phyloP scores from a whole-genome alignment of 2,329 filamentous ascomycete species.

The Zopfia rhizophila region DNA sequence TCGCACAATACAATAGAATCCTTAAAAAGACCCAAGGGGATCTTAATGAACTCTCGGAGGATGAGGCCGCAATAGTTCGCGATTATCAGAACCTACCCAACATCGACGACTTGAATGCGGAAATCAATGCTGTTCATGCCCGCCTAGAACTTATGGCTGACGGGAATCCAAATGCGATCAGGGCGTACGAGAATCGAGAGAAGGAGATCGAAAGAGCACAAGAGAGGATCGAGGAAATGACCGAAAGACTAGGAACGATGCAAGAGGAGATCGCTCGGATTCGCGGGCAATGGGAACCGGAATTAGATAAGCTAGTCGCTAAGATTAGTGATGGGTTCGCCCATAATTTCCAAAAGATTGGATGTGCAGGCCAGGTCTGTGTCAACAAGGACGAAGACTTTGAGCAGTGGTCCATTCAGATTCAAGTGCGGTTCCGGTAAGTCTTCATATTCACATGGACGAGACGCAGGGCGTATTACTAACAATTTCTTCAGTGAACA shows the following conservation, averaged over 20 bases:
- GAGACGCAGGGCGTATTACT: slow-evolving; percentile 7
- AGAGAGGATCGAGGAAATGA: slow-evolving; percentile 66
- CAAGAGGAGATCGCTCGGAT: slow-evolving; percentile 71
- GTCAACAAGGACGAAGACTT: slow-evolving; percentile 93
- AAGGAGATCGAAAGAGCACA: slow-evolving; percentile 74
- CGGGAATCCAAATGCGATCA: slow-evolving; percentile 78
- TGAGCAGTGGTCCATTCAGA: slow-evolving; percentile 91
- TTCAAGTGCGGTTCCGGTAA: slow-evolving; percentile 93
- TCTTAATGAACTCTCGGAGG: slow-evolving; percentile 32
- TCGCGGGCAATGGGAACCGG: slow-evolving; percentile 81
- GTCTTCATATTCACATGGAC: slow-evolving; percentile 35
- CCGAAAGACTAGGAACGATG: slow-evolving; percentile 65
- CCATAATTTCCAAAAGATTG: slow-evolving; percentile 93
- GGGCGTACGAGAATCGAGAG: slow-evolving; percentile 68
- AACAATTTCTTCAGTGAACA: slow-evolving; percentile 57
- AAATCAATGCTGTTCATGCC: slow-evolving; percentile 78
- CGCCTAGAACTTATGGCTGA: slow-evolving; percentile 83
- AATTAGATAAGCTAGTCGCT: slow-evolving; percentile 78
- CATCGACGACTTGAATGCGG: slow-evolving; percentile 72
- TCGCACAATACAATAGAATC: slow-evolving; percentile 17
- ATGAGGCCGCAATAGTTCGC: slow-evolving; percentile 34
- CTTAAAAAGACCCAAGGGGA: slow-evolving; percentile 23
- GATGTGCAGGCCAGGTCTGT: slow-evolving; percentile 89
- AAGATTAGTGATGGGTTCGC: slow-evolving; percentile 92
- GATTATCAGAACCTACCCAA: slow-evolving; percentile 30